Base-by-base conservation (phyloP, 768 basidiomycete genomes). In the Mycena indigotica region DNA sequence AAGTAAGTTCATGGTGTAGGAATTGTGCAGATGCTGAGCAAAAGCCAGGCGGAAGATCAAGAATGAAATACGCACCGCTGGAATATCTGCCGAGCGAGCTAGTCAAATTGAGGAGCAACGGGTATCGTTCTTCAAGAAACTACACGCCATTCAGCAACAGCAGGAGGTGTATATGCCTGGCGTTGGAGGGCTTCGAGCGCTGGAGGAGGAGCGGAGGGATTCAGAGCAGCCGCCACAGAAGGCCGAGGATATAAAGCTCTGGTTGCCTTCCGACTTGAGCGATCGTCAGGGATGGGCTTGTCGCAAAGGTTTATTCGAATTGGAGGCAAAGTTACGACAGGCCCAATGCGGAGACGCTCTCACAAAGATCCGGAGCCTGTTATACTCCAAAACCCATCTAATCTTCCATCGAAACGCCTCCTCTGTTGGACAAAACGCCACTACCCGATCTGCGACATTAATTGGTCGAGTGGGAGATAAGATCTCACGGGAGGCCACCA, bases 71-170 rank as follows among this genome's bases (percentile, higher is more conserved):
- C 32, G 10, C 15, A 38, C 10, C 35, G 13, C 41, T 3, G 28
- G 5, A 2, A 53, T 26, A 21, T 10, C 57, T 29, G 35, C 49
- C n/a, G 29, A 19, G 17, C 23, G 41, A 13, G 15, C 44, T 5
- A 17, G 21, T 21, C 32, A 54, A 28, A 28, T 62, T 15, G 4
- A 62, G n/a, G 41, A 63, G 28, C 60, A 28, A 8, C 61, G 60
- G 16, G 21, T 24, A 17, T 23, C 45, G 16, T 32, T 61, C 16
- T 17, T 8, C 23, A 16, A 28, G n/a, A 59, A 61, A 28, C 30
- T 56, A 24, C 12, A 10, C 16, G 19, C 16, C 26, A 53, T 62
- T 19, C 23, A 61, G 0, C 6, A 12, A 5, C 28, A 39, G 4
- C 48, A 58, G 30, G 51, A 38, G 13, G 23, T 32, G 13, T 19